These are phyloP conservation scores for Cyclocybe cylindracea DNA, from an alignment of 768 basidiomycete genomes.

Conservation along the genomic window DNA sequence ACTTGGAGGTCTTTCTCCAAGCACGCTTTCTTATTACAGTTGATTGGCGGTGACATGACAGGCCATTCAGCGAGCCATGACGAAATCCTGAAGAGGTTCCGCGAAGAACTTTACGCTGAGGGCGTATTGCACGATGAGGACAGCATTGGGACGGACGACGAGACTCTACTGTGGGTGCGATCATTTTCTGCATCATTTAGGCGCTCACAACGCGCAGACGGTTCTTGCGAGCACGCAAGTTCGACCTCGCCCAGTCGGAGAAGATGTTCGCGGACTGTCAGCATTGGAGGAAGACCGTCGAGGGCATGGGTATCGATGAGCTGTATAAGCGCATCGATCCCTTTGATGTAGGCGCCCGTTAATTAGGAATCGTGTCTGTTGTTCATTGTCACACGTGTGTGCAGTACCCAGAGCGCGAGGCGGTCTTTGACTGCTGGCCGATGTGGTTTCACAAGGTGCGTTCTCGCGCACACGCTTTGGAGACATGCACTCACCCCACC, in stretches of 20 bases:
- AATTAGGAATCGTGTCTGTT: too few relatives aligned
- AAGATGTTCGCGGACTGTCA: conserved; percentile 69
- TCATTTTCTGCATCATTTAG: background rate
- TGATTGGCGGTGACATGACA: conserved; percentile 1
- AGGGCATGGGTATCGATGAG: conserved; percentile 66
- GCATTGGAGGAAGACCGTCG: conserved; percentile 65
- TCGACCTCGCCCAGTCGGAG: conserved; percentile 57
- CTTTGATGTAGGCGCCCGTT: conserved; percentile 49
- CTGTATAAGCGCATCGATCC: conserved; percentile 64
- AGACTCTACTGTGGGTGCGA: conserved; percentile 55
- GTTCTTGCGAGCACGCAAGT: conserved; percentile 76
- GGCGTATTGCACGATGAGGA: conserved; percentile 60
- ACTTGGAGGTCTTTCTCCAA: background rate
- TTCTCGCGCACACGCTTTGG: background rate
- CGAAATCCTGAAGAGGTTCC: conserved; percentile 50
- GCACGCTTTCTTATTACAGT: background rate
- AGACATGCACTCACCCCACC: background rate
- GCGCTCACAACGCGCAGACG: conserved; percentile 41
- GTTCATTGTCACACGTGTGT: background rate
- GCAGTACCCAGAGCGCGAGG: conserved; percentile 70
- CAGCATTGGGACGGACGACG: conserved; percentile 58
- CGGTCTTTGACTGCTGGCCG: conserved; percentile 76
- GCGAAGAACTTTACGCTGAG: conserved; percentile 51
- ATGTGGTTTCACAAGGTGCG: conserved; percentile 78
- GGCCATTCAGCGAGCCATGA: conserved; percentile 15